Evolutionary conservation across 129 eudicot species (phyloP).

Genomic region (Rutidosis leptorrhynchoides): DNA sequence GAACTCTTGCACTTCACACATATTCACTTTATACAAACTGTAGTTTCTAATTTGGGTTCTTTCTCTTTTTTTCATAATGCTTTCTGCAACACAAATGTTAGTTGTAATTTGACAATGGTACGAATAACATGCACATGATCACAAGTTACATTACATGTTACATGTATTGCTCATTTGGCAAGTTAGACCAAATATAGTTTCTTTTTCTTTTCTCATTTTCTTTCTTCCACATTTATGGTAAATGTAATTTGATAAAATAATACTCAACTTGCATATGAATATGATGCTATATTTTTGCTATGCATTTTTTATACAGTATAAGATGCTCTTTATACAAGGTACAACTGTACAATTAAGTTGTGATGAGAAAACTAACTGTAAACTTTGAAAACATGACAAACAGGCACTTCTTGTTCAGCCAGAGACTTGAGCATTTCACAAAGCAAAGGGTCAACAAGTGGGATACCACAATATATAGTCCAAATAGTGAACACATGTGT

Average conservation of each 20-base stretch:
- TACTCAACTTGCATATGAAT: slow-evolving; percentile 13
- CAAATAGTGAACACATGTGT: slow-evolving; percentile 70
- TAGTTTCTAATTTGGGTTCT: background rate
- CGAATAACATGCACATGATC: slow-evolving; percentile 14
- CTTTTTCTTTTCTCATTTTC: background rate
- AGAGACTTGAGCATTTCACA: slow-evolving; percentile 71
- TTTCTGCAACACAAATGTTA: background rate
- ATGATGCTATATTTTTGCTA: background rate
- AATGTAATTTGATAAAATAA: slow-evolving; percentile 8
- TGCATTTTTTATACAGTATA: background rate
- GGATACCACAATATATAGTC: slow-evolving; percentile 65
- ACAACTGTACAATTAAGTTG: slow-evolving; percentile 3
- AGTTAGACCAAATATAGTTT: slow-evolving; percentile 13
- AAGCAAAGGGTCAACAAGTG: slow-evolving; percentile 51
- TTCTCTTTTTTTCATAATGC: background rate
- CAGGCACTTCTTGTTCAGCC: slow-evolving; percentile 42
- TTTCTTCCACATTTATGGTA: slow-evolving; percentile 16
- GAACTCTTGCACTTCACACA: background rate
- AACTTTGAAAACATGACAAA: background rate
- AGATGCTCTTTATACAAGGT: background rate
- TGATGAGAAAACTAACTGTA: background rate
- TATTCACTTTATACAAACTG: background rate
- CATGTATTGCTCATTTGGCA: slow-evolving; percentile 13
- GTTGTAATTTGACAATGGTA: slow-evolving; percentile 8
- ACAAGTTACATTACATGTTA: slow-evolving; percentile 16